Evolutionary conservation across 192 early-diverging fungal genomes (phyloP).

Genomic region (Entomortierella lignicola): DNA sequence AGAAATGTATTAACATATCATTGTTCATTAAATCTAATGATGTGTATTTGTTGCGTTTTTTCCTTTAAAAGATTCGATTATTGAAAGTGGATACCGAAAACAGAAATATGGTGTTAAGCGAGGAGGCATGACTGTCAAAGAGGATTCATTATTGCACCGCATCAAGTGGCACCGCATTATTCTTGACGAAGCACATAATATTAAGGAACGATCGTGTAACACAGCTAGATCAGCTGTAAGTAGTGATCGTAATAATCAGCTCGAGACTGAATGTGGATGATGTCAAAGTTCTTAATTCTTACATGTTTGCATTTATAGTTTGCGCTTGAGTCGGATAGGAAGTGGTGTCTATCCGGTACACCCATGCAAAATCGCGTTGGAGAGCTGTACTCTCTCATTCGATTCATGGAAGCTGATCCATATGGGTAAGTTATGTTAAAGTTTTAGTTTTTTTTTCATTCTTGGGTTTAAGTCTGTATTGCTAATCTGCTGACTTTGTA

Average conservation of each 20-base stretch:
- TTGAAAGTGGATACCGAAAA: constrained; percentile 79
- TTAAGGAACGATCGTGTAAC: constrained; percentile 88
- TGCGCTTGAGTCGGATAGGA: constrained; percentile 68
- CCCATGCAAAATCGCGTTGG: constrained; percentile 95
- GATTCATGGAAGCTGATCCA: constrained; percentile 78
- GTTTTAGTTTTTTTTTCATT: not conserved
- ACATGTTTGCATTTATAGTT: too few species aligned
- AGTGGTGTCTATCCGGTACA: constrained; percentile 92
- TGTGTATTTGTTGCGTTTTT: too few species aligned
- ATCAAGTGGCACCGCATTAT: constrained; percentile 88
- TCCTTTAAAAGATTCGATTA: constrained; percentile 71
- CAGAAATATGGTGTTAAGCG: constrained; percentile 77
- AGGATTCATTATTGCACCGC: constrained; percentile 74
- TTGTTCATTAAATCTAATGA: too few species aligned
- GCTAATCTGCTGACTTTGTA: too few species aligned
- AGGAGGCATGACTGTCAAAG: constrained; percentile 70
- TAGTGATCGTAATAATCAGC: not conserved
- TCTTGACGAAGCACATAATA: constrained; percentile 89
- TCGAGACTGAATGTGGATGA: too few species aligned
- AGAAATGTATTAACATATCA: too few species aligned
- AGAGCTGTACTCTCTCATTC: constrained; percentile 91
- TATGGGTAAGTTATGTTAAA: constrained; percentile 30
- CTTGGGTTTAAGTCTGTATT: too few species aligned
- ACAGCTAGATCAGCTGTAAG: constrained; percentile 83
- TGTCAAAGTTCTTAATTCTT: too few species aligned